Base-by-base conservation (phyloP, 1,139 yeast species). In the Suhomyces chickasaworum region DNA sequence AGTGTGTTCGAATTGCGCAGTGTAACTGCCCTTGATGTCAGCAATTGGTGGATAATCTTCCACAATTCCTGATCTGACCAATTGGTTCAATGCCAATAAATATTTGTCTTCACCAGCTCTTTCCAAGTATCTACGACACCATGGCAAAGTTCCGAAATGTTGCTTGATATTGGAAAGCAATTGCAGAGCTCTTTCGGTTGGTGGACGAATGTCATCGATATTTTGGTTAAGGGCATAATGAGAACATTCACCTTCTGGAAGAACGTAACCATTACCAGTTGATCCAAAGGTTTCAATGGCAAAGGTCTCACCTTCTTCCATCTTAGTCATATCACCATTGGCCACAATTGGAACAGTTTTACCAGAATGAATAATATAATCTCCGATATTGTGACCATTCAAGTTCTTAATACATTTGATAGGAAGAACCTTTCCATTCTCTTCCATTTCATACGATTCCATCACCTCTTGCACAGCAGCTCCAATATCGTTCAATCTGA, bases 251-350 rank as follows among this genome's bases (percentile, higher is more conserved):
- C 99, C 99, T 51, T 84, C 86, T 18, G 83, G 76, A 44, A 84
- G 72, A 33, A 93, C 99, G 58, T 84, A 85, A 22, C 98, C 99
- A 52, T 86, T 81, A 52, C 99, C 99, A 1, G 99, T 93, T 37
- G 97, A 82, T 5, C 99, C 99, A 61, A 93, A 93, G 3, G 99
- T 93, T 69, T 93, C 99, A 61, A 95, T 91, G 47, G 99, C 99
- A 75, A 89, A 93, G 2, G 90, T 86, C 66, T 93, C 99, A 51
- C 97, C 97, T 71, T 93, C 99, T 66, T 95, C 99, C 97, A 93
- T 91, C 75, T 91, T 91, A 20, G 98, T 91, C 68, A 80, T 81
- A 65, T 93, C 99, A 10, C 91, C 93, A 59, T 88, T 89, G 61
- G 91, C 86, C 36, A 93, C 95, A 61, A 95, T 93, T 17, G 99